phyloP scores from a whole-genome alignment of 2,329 filamentous ascomycete genomes.

The Colletotrichum sp. region DNA sequence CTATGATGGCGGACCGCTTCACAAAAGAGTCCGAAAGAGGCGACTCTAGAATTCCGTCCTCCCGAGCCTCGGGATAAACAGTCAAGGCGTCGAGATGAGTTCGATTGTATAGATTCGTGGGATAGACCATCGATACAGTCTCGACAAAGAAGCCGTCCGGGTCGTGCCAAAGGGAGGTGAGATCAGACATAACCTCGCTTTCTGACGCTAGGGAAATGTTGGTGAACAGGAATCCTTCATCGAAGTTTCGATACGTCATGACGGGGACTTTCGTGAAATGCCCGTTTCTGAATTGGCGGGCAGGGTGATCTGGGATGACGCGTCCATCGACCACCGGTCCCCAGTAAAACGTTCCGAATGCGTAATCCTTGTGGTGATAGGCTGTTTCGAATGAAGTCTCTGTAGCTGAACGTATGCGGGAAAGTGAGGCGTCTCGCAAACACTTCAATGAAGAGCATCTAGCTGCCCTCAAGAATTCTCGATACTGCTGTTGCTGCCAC shows the following conservation, averaged over 20 bases:
- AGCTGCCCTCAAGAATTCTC: background rate
- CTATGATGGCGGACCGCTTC: background rate
- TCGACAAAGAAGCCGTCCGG: background rate
- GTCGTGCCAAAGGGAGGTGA: background rate
- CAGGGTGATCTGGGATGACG: background rate
- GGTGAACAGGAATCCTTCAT: background rate
- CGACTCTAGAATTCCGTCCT: background rate
- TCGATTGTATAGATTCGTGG: background rate
- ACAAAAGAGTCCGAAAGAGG: background rate
- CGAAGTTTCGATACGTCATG: background rate
- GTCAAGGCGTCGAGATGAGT: background rate
- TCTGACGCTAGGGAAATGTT: background rate
- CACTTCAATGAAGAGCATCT: background rate
- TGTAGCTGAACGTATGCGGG: background rate
- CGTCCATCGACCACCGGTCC: background rate
- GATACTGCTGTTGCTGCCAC: background rate
- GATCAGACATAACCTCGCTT: background rate
- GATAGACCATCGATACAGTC: background rate
- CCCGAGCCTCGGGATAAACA: background rate
- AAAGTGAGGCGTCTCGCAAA: background rate
- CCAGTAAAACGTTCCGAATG: background rate
- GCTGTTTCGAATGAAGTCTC: background rate
- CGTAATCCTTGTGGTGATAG: background rate
- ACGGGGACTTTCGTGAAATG: background rate
- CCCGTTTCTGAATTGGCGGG: background rate